Conservation (phyloP, 2,329 filamentous ascomycete genomes). For the Hymenoscyphus repandus region DNA sequence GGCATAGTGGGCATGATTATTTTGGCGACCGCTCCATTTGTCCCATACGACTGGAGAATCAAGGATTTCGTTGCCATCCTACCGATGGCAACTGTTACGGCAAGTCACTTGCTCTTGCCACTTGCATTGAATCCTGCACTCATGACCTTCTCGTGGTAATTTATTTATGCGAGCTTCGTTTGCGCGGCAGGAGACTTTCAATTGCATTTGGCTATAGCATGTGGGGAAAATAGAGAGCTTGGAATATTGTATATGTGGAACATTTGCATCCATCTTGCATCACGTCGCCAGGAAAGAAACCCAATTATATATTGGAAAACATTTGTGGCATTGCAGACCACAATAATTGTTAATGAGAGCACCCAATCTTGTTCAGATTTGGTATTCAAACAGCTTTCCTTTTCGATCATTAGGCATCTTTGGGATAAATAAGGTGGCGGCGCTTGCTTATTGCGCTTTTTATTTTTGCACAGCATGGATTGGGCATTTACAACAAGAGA, state of each 20-base stretch:
- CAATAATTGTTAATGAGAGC: no score
- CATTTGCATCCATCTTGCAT: not conserved
- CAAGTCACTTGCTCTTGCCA: slow-evolving; percentile 65
- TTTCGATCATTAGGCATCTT: no score
- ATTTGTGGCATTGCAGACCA: no score
- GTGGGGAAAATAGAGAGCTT: slow-evolving; percentile 1
- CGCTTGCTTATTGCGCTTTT: no score
- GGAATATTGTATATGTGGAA: not conserved
- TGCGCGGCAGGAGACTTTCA: not conserved
- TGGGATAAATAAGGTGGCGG: no score
- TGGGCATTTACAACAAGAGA: no score
- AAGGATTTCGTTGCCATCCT: slow-evolving; percentile 70
- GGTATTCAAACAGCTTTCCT: no score
- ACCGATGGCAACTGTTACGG: slow-evolving; percentile 67
- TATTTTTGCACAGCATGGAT: no score
- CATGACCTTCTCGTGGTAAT: slow-evolving; percentile 73
- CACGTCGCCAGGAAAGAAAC: not conserved
- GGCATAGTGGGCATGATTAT: slow-evolving; percentile 59
- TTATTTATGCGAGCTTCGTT: not conserved
- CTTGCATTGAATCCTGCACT: slow-evolving; percentile 72
- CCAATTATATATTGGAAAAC: no score
- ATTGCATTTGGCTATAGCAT: not conserved
- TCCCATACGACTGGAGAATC: slow-evolving; percentile 62
- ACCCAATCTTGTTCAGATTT: no score
- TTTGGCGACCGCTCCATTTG: slow-evolving; percentile 55